These are phyloP conservation scores for Hypoxylon lienhwacheense DNA, from an alignment of 495 filamentous ascomycete species.

Conservation along the genomic window DNA sequence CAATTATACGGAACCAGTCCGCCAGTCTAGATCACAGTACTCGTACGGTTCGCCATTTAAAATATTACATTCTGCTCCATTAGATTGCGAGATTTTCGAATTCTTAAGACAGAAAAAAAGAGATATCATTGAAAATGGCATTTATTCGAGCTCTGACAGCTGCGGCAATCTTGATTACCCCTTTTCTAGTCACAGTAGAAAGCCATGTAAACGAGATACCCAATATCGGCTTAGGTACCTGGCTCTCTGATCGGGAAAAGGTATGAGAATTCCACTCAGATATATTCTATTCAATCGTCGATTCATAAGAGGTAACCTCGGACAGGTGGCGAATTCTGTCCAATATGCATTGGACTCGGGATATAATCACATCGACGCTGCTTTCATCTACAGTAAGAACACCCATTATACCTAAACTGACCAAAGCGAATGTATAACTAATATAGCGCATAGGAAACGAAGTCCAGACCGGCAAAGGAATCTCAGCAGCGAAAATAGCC, in stretches of 20 bases:
- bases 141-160: neutral
- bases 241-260: constrained; percentile 33
- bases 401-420: neutral
- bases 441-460: constrained; percentile 52
- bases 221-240: constrained; percentile 56
- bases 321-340: constrained; percentile 34
- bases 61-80: neutral
- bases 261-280: constrained; percentile 11
- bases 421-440: constrained; percentile 43
- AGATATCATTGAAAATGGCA: constrained; percentile 1
- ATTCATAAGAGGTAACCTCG: neutral
- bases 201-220: constrained; percentile 41
- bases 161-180: neutral
- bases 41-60: neutral
- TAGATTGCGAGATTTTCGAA: neutral
- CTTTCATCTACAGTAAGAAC: constrained; percentile 24
- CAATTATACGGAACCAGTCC: too few species aligned
- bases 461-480: constrained; percentile 54
- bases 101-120: neutral
- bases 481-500: constrained; percentile 57
- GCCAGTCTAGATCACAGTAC: too few species aligned
- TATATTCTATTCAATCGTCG: neutral
- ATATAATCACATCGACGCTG: constrained; percentile 62
- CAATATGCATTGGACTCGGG: constrained; percentile 51
- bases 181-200: constrained; percentile 5